Base-by-base conservation (phyloP, 306 rosid species). In the Cicer arietinum region DNA sequence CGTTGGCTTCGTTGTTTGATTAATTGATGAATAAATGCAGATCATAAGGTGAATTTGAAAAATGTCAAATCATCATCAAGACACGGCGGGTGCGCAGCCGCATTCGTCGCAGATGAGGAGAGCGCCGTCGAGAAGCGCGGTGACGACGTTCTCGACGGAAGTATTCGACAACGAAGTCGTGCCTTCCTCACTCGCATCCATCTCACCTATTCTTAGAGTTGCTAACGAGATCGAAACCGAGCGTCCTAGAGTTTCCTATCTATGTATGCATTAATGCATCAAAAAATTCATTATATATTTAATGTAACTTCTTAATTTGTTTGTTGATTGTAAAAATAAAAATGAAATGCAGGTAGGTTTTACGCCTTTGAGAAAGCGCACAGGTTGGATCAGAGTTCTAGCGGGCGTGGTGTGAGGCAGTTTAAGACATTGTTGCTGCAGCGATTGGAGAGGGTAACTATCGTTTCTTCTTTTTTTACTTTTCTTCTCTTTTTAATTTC, bases 281-380 rank as follows among this genome's bases (percentile, higher is more conserved):
- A 30, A 30, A 30, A 30, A 30, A 30, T 3, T 3, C 4, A 30
- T 30, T 30, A 30, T 30, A 30, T 30, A 30, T 30, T 3, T 30
- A 30, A 30, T 30, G 40, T 58, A 58, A 71, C 18, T 71, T 66
- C 6, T 56, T 59, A 30, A 22, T n/a, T 41, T 7, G 37, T 52
- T 64, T 6, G 30, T 51, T 62, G n/a, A 10, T 75, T 57, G 41
- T 6, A 1, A 75, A 63, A 43, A 42, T 22, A 20, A 42, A 40
- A 48, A 10, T 25, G 37, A 30, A 30, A 54, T 75, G 67, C 76
- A 91, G 98, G 98, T 85, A 92, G 98, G 67, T 92, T 94, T 86
- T 91, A 91, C 37, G 98, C 98, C 45, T 94, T 94, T 47, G 97
- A 94, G 86, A 94, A 94, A 86, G 97, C 98, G 13, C 97, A 91